Evolutionary conservation across 1,284 basidiomycete species (phyloP), one percentile per base, ranked within the genome.

Genomic region (Sporisorium exsertum): DNA sequence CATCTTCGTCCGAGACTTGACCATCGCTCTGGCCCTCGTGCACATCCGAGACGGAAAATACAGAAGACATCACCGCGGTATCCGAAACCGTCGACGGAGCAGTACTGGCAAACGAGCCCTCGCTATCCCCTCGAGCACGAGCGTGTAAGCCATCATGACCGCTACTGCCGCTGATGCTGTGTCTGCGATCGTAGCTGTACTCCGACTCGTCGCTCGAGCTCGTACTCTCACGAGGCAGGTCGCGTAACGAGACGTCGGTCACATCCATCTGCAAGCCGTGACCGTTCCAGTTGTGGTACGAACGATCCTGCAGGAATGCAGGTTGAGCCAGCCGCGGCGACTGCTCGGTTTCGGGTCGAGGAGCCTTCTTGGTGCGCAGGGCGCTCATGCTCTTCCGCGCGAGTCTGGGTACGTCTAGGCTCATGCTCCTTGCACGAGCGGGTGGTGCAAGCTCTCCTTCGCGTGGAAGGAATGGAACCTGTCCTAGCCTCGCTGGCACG

Each of bases 191-290:
- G 37, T 55, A 62, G 49, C 37, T 46, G 55, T 64, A 62, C 6
- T 62, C 59, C 2, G 59, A 51, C 27, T 46, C 49, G 56, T 46
- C 49, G 56, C 55, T 46, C 42, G 56, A 64, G 62, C 62, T 64
- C 16, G n/a, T 43, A 33, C 62, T 64, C 46, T 64, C 62, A 13
- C 62, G 55, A 26, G 62, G 62, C 47, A 64, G 43, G 24, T 64
- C 55, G 13, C 24, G 40, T 16, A 58, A 9, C 40, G 29, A 40
- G 4, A 57, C 35, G 20, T 24, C 33, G 22, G 35, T 22, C 6
- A 40, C 24, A 6, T 40, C 37, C 22, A 42, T 51, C 15, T 43
- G 49, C 40, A 51, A 12, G 40, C 49, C 46, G 1, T 32, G 32
- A 37, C 45, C 29, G 46, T 49, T 47, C 45, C 56, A 58, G 29